Percentiles rank a stretch among this genome's conserved stretches.
Conservation (phyloP, 2,329 filamentous ascomycete species). For the Aspergillus novoparasiticus region DNA sequence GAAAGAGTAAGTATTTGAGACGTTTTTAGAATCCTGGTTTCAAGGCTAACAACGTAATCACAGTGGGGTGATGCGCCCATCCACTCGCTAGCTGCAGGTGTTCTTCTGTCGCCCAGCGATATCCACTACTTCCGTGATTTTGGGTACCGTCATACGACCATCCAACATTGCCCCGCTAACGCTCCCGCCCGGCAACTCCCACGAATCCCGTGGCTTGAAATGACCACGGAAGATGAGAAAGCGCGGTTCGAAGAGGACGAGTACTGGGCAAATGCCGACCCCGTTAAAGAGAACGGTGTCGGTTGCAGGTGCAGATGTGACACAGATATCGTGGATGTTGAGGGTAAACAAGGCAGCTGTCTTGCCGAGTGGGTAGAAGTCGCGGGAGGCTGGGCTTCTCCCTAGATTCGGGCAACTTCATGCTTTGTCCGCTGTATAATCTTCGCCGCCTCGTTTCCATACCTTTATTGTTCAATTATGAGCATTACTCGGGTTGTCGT, state of each 20-base stretch:
- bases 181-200: conserved; percentile 85
- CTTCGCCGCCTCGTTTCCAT: conserved; percentile 30
- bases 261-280: conserved; percentile 89
- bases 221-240: conserved; percentile 77
- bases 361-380: conserved; percentile 96
- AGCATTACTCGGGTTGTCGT: conserved; percentile 36
- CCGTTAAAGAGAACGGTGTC: conserved; percentile 91
- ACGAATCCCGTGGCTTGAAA: conserved; percentile 77
- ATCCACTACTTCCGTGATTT: conserved; percentile 99
- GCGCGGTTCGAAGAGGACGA: conserved; percentile 88
- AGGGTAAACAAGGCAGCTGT: conserved; percentile 96
- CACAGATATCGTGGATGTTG: conserved; percentile 95
- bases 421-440: conserved; percentile 34
- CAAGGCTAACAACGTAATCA: conserved; percentile 32
- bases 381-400: conserved; percentile 84
- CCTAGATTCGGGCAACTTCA: conserved; percentile 39
- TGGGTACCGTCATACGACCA: conserved; percentile 96
- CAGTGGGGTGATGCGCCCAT: conserved; percentile 99
- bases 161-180: conserved; percentile 97
- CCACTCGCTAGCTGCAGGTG: conserved; percentile 92
- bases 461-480: conserved; percentile 34
- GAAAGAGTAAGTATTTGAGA: conserved; percentile 71
- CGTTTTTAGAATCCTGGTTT: conserved; percentile 22
- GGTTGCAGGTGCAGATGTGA: conserved; percentile 96
- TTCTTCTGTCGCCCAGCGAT: conserved; percentile 76